These are phyloP conservation scores for Alternaria hordeiaustralica DNA, from an alignment of 2,329 filamentous ascomycete species.

Conservation along the genomic window DNA sequence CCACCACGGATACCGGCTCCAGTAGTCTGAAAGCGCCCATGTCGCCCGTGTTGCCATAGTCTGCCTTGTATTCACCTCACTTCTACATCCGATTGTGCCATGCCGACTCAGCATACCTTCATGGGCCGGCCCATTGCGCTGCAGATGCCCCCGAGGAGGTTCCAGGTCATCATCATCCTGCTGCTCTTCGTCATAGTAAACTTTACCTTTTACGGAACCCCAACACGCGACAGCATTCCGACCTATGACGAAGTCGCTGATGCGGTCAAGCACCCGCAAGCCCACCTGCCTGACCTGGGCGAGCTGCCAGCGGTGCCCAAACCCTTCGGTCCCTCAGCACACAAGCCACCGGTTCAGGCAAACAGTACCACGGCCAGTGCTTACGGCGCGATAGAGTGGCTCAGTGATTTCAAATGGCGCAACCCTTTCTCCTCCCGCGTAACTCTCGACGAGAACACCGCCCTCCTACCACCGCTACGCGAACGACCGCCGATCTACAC, in stretches of 20 bases:
- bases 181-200: constrained; percentile 38
- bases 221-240: constrained; percentile 44
- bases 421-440: constrained; percentile 86
- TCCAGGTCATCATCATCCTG: constrained; percentile 53
- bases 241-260: constrained; percentile 45
- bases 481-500: constrained; percentile 82
- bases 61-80: constrained; percentile 1
- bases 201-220: constrained; percentile 49
- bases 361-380: constrained; percentile 70
- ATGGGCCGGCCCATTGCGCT: constrained; percentile 43
- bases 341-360: constrained; percentile 76
- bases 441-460: constrained; percentile 79
- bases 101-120: constrained; percentile 45
- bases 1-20: constrained; percentile 20
- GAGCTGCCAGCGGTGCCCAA: constrained; percentile 55
- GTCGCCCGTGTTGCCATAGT: constrained; percentile 17
- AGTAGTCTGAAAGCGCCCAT: constrained; percentile 4
- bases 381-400: constrained; percentile 78
- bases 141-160: constrained; percentile 53
- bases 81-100: constrained; percentile 14
- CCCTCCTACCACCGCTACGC: constrained; percentile 78
- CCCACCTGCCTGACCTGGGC: constrained; percentile 36
- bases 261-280: constrained; percentile 50
- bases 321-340: constrained; percentile 72
- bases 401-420: constrained; percentile 87